Evolutionary conservation across 495 filamentous ascomycete genomes (phyloP).

Genomic region (Bacidia rubella): DNA sequence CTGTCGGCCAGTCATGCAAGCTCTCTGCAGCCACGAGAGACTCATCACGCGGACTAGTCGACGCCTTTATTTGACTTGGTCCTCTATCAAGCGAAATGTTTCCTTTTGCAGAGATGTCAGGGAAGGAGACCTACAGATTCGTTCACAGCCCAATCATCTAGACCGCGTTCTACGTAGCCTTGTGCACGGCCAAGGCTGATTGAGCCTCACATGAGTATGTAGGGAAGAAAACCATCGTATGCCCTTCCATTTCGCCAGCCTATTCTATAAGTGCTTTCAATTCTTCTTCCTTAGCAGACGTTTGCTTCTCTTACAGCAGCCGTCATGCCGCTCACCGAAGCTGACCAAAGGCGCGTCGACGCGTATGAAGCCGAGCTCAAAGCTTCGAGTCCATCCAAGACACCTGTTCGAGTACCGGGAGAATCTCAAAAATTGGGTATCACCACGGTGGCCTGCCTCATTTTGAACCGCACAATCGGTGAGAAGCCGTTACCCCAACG

Average conservation of each 20-base stretch:
- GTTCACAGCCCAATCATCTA: neutral
- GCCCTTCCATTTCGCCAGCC: too few relatives aligned
- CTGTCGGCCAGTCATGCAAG: too few relatives aligned
- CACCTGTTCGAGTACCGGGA: constrained; percentile 3
- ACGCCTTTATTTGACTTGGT: neutral
- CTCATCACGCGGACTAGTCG: neutral
- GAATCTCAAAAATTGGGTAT: constrained; percentile 12
- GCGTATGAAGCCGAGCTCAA: constrained; percentile 7
- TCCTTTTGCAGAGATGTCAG: neutral
- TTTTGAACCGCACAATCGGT: constrained; percentile 17
- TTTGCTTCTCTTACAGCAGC: neutral
- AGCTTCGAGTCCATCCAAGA: constrained; percentile 6
- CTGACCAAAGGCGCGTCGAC: constrained; percentile 13
- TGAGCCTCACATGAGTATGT: too few relatives aligned
- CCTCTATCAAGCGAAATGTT: neutral
- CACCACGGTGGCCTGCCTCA: constrained; percentile 10
- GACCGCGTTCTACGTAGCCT: too few relatives aligned
- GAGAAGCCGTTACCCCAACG: too few relatives aligned
- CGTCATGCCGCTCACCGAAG: constrained; percentile 10
- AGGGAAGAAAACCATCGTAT: too few relatives aligned
- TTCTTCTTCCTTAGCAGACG: neutral
- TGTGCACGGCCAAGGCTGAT: too few relatives aligned
- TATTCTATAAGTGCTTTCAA: too few relatives aligned
- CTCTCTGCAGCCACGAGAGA: too few relatives aligned
- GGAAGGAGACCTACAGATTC: neutral